Conservation (phyloP, 176 grass and related monocot species). For the Puccinellia tenuiflora region DNA sequence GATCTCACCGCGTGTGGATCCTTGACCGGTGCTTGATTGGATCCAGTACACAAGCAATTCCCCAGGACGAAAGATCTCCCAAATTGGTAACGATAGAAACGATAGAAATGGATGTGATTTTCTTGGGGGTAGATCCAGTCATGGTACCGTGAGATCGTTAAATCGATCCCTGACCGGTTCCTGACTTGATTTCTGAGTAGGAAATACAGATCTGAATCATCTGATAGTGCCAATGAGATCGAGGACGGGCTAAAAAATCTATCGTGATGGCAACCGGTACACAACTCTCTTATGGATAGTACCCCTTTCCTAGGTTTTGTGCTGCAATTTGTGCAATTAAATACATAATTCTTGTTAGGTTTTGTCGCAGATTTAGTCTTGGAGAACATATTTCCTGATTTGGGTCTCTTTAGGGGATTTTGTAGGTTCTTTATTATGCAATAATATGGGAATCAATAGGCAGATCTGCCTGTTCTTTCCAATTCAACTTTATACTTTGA, state of each 20-base stretch:
- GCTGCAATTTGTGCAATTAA: not conserved
- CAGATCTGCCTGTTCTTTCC: slow-evolving; percentile 7
- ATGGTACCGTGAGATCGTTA: not conserved
- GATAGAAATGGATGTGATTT: too few species aligned
- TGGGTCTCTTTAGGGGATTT: not conserved
- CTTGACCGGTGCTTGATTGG: slow-evolving; percentile 26
- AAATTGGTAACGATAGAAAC: not conserved
- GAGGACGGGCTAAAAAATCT: not conserved
- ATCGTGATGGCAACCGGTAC: not conserved
- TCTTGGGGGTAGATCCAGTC: not conserved
- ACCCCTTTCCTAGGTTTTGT: not conserved
- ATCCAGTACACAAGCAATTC: not conserved
- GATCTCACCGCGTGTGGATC: slow-evolving; percentile 13
- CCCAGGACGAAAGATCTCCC: not conserved
- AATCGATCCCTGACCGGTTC: not conserved
- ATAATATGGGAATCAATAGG: not conserved
- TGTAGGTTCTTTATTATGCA: not conserved
- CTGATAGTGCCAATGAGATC: not conserved
- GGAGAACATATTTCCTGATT: not conserved
- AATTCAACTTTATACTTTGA: not conserved
- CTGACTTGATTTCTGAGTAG: not conserved
- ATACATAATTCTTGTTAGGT: not conserved
- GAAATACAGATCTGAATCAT: not conserved
- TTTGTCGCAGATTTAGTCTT: not conserved
- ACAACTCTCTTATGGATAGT: not conserved